phyloP scores from a whole-genome alignment of 2,329 filamentous ascomycete species.

The Teratosphaeria nubilosa region DNA sequence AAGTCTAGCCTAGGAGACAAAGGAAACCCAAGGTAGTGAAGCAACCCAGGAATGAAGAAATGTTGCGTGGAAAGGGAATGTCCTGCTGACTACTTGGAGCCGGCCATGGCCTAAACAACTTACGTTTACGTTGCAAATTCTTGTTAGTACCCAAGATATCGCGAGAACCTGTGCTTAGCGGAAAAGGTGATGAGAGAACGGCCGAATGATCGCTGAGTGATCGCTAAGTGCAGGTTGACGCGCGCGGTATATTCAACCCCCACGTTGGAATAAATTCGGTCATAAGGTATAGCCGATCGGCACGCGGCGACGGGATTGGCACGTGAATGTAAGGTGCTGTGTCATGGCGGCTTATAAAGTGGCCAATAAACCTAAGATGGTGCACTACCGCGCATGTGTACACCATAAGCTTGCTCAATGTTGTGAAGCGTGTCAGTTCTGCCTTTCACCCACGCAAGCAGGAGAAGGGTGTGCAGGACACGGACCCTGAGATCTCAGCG shows the following conservation, averaged over 20 bases:
- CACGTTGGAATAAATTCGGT: background rate
- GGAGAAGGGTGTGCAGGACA: no score
- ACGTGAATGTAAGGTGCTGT: background rate
- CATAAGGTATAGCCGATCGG: background rate
- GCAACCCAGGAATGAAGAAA: background rate
- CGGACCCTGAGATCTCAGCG: no score
- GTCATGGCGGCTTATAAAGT: background rate
- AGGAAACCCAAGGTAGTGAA: background rate
- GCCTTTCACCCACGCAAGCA: no score
- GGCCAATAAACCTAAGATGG: no score
- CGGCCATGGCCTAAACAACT: background rate
- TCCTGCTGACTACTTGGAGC: background rate
- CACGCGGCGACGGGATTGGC: background rate
- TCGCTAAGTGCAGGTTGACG: constrained; percentile 3
- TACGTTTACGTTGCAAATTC: background rate
- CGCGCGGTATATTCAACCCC: background rate
- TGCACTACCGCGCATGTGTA: no score
- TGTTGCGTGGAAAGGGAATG: background rate
- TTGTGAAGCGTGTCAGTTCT: no score
- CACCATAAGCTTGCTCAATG: no score
- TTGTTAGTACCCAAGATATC: constrained; percentile 1
- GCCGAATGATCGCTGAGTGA: background rate
- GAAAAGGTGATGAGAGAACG: background rate
- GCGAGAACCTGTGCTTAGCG: constrained; percentile 4
- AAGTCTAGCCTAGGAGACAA: background rate